phyloP scores from a whole-genome alignment of 169 alveolate genomes.

The Eimeria necatrix region DNA sequence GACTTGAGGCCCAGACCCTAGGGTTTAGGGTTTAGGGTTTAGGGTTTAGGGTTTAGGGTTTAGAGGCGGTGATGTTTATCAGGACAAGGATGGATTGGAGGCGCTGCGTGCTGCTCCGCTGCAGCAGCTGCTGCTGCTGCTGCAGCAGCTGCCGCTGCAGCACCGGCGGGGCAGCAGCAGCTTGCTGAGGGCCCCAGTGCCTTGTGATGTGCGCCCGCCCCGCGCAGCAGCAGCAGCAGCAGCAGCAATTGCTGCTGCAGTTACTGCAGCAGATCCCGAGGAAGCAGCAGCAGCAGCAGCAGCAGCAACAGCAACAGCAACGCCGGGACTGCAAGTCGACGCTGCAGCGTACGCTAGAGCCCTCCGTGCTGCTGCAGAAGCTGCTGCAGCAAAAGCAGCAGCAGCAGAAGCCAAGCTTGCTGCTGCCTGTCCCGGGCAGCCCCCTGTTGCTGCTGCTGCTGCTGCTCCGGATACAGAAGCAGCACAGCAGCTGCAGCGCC shows the following conservation, averaged over 20 bases:
- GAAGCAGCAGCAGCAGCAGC: constrained; percentile 62
- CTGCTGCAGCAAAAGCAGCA: constrained; percentile 43
- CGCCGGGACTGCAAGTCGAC: not conserved
- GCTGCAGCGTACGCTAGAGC: not conserved
- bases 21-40: no score
- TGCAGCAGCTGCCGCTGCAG: constrained; percentile 58
- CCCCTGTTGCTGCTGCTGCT: constrained; percentile 44
- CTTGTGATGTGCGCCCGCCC: constrained; percentile 29
- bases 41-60: no score
- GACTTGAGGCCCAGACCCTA: no score
- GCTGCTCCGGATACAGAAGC: constrained; percentile 38
- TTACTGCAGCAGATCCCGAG: not conserved
- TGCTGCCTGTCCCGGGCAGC: not conserved
- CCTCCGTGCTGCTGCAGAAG: not conserved
- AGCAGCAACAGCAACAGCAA: not conserved
- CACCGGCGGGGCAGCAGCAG: not conserved
- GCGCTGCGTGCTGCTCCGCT: constrained; percentile 22
- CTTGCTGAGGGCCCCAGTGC: constrained; percentile 23
- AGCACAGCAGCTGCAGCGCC: not conserved
- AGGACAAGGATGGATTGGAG: not conserved
- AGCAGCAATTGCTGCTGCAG: constrained; percentile 60
- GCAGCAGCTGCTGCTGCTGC: constrained; percentile 59
- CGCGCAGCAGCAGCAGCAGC: constrained; percentile 45
- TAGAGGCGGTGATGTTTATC: no score
- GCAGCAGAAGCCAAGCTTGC: not conserved